Evolutionary conservation across 176 grass and related monocot species (phyloP), one percentile per base, ranked within the genome.

Genomic region (Areca catechu): DNA sequence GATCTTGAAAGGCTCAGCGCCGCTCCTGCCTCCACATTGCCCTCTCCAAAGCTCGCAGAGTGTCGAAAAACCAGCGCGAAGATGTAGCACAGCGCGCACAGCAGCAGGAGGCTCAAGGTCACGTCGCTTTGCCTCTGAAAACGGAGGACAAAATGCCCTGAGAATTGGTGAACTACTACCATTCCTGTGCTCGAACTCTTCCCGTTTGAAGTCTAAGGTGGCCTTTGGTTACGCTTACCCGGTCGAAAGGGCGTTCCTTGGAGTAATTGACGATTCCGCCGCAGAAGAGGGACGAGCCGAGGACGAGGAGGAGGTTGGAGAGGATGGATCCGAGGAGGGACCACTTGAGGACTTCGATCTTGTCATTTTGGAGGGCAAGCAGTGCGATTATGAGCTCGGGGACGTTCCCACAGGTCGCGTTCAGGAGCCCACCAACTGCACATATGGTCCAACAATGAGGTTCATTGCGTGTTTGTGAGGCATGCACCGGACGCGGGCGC

Each of bases 251-350:
- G 48, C 25, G 67, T 49, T 89, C 86, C 56, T 79, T 81, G 62
- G 58, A 51, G 1, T 59, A 59, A 37, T 90, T 90, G 62, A 64
- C 62, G n/a, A 90, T 54, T 12, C 82, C 75, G 3, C 82, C 82
- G 29, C 24, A 78, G 18, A 85, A 73, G 64, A 89, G 66, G 20
- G 86, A 85, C 24, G 81, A 78, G 5, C 77, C 86, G 37, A 89
- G 86, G 49, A 89, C 81, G 65, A 84, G 77, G 47, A 89, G 71
- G 56, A 85, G 63, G 72, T 90, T 90, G 22, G 86, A 90, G 21
- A 90, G 30, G 58, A 85, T 66, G 50, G 86, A 85, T 15, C 86
- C 81, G 9, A 90, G 60, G 24, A 90, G 74, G 19, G 86, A 82
- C 81, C 86, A 85, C 57, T 86, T 86, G 19, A 91, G 71, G 4